A percentile compares a stretch with the other conserved stretches of the same genome.
phyloP scores from a whole-genome alignment of 495 filamentous ascomycete genomes.

The Cairneyella variabilis region DNA sequence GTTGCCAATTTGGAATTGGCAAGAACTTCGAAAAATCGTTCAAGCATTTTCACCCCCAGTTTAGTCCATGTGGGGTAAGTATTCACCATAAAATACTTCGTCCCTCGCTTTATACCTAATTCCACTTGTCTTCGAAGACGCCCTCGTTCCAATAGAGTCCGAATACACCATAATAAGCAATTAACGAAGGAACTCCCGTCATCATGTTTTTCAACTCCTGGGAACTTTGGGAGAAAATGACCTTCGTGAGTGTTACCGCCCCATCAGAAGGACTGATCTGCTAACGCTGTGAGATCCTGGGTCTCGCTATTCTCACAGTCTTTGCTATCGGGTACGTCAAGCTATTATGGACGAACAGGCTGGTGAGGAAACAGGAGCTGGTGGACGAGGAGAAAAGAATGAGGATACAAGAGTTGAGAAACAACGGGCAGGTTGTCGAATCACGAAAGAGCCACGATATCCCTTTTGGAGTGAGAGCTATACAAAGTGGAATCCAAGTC shows the following conservation, averaged over 20 bases:
- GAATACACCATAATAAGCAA: no score
- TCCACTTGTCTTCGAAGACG: no score
- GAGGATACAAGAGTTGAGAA: constrained; percentile 49
- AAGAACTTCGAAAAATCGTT: no score
- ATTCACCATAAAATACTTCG: no score
- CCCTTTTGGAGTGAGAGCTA: constrained; percentile 84
- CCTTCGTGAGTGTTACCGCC: constrained; percentile 79
- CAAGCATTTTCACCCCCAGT: no score
- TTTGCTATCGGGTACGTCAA: constrained; percentile 51
- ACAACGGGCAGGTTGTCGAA: constrained; percentile 44
- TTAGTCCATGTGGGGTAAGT: no score
- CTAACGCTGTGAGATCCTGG: constrained; percentile 37
- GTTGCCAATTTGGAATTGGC: no score
- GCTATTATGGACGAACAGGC: constrained; percentile 59
- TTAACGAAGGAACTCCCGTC: no score
- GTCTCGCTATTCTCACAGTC: constrained; percentile 44
- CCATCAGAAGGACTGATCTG: no score
- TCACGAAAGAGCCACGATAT: constrained; percentile 43
- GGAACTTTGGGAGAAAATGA: constrained; percentile 88
- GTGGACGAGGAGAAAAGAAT: constrained; percentile 59
- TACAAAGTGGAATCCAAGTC: constrained; percentile 80
- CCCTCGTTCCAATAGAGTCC: no score
- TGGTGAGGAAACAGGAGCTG: constrained; percentile 58
- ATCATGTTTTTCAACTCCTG: constrained; percentile 72
- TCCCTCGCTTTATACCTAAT: no score